Evolutionary conservation across 139 green algal genomes (phyloP).

Genomic region (Micractinium sp.): DNA sequence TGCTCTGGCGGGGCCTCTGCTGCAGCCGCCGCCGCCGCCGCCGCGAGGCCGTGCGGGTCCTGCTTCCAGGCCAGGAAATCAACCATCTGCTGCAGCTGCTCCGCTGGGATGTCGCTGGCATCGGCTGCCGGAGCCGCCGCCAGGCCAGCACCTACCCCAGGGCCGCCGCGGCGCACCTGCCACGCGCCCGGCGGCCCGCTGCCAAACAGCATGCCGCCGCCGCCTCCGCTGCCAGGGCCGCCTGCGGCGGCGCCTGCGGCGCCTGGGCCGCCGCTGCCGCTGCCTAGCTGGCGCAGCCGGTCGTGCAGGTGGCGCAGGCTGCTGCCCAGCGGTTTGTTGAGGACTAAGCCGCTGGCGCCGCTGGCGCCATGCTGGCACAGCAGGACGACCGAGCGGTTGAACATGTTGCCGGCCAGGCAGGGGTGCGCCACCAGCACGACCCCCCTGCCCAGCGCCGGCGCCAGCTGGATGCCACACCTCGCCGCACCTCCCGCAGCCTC

Average conservation of each 20-base stretch:
- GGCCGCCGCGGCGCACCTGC: neutral
- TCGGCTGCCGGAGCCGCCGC: neutral
- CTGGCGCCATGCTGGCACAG: conserved; percentile 19
- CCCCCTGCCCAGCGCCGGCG: neutral
- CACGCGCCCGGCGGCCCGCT: neutral
- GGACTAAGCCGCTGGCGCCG: neutral
- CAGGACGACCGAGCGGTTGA: conserved; percentile 25
- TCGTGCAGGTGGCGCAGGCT: conserved; percentile 18
- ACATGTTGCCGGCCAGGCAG: conserved; percentile 14
- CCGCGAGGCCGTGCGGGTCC: neutral
- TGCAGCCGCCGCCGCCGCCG: neutral
- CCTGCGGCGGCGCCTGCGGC: neutral
- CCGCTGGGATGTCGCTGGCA: neutral
- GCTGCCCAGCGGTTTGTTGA: conserved; percentile 40
- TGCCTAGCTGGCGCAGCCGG: conserved; percentile 6
- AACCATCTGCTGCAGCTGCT: conserved; percentile 1
- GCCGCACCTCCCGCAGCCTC: neutral
- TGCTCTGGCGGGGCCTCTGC: neutral
- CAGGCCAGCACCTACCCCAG: neutral
- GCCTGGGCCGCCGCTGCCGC: neutral
- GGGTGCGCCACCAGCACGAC: conserved; percentile 34
- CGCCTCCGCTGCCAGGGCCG: too few species aligned
- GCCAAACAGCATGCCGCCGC: neutral
- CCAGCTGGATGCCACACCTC: neutral
- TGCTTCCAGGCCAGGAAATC: neutral